Evolutionary conservation across 1,139 yeast genomes (phyloP), one percentile per base, ranked within the genome.

Genomic region (Spathaspora sp.): DNA sequence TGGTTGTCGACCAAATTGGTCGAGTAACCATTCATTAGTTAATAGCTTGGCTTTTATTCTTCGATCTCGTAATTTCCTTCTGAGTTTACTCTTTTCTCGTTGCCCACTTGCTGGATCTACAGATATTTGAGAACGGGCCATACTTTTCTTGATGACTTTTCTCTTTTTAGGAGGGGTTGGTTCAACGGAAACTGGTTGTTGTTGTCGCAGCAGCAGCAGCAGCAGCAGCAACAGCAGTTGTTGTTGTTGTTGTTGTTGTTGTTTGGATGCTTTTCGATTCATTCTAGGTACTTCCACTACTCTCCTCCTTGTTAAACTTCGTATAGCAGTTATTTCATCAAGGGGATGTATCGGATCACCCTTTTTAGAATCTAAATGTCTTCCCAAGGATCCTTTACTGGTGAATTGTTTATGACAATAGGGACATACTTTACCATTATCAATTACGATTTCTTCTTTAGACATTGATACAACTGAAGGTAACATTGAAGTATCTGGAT

Each of bases 331-430:
- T 18, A 58, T 50, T 33, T 54, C 56, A 4, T 54, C 53, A 6
- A 33, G 11, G 1, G 64, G 64, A 42, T 59, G 64, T 18, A 52
- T 26, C 2, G 44, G 37, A 45, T 59, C 63, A 4, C 64, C 64
- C 39, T 56, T 58, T 41, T 55, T 56, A 11, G 49, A 38, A 42
- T 59, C 61, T 29, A 59, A 47, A 49, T 59, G 64, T 25, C 62
- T 46, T 5, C 56, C 55, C 27, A 55, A 49, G 4, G 58, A 51
- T 2, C 61, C 59, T 29, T 52, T 50, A 25, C 56, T 58, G 10
- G 54, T 50, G 45, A 59, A 59, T 25, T 46, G 48, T 39, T 53
- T 50, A 15, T 49, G 43, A 43, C 64, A 59, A 45, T 51, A 58
- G n/a, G 18, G 50, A 45, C 64, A 59, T 15, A 34, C 20, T 39